phyloP scores from a whole-genome alignment of 345 rosid species.

The Sapria himalayana region DNA sequence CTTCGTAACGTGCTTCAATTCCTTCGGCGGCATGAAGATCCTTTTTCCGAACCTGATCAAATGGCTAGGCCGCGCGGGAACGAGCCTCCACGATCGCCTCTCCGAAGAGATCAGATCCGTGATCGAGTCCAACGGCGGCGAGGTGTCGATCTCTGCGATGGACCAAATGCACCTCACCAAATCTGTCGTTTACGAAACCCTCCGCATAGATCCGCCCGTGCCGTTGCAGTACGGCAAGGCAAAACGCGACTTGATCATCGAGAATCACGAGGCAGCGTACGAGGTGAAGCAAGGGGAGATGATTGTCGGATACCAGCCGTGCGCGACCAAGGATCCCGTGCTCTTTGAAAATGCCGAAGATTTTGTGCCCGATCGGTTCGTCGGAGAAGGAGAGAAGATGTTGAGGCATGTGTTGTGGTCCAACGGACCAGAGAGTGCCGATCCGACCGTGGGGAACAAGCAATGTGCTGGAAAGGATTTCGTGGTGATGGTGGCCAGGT shows the following conservation, averaged over 20 bases:
- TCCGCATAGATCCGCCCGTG: slow-evolving; percentile 87
- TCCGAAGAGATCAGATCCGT: slow-evolving; percentile 64
- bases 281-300: slow-evolving; percentile 59
- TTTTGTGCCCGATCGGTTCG: slow-evolving; percentile 59
- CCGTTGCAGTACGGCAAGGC: slow-evolving; percentile 51
- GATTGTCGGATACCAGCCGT: slow-evolving; percentile 70
- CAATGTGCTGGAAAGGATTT: slow-evolving; percentile 88
- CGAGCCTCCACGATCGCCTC: slow-evolving; percentile 26
- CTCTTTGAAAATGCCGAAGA: slow-evolving; percentile 51
- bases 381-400: slow-evolving; percentile 53
- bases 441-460: slow-evolving; percentile 37
- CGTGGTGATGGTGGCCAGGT: slow-evolving; percentile 46
- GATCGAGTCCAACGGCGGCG: slow-evolving; percentile 38
- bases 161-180: slow-evolving; percentile 67
- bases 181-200: slow-evolving; percentile 54
- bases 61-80: slow-evolving; percentile 58
- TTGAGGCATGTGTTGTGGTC: slow-evolving; percentile 75
- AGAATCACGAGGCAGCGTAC: slow-evolving; percentile 62
- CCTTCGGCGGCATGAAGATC: slow-evolving; percentile 63
- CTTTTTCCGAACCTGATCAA: slow-evolving; percentile 45
- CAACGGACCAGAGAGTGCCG: slow-evolving; percentile 62
- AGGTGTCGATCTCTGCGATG: slow-evolving; percentile 45
- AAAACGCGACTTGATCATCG: slow-evolving; percentile 41
- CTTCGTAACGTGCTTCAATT: slow-evolving; percentile 73
- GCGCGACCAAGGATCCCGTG: slow-evolving; percentile 65